Percentiles rank a stretch among this genome's conserved stretches.
phyloP scores from a whole-genome alignment of 192 early-diverging fungal species.

The Martensiomyces pterosporus region DNA sequence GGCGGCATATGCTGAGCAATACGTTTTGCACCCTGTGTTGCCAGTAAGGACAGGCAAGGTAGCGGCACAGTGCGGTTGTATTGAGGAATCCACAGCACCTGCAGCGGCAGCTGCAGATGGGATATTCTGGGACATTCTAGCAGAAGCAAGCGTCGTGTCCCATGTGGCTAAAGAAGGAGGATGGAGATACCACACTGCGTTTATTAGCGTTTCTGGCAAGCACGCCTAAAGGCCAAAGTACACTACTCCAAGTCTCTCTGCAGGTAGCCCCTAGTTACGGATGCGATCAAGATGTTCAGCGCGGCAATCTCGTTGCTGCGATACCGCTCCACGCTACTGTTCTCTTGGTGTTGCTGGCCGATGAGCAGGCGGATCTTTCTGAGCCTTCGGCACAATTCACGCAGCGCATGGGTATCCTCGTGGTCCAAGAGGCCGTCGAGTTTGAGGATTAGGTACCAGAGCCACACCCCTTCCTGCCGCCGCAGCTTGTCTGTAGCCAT shows the following conservation, averaged over 20 bases:
- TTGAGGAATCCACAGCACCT: no score
- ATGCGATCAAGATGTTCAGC: constrained; percentile 34
- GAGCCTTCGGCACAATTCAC: constrained; percentile 36
- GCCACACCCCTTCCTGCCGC: constrained; percentile 27
- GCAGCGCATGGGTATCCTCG: constrained; percentile 34
- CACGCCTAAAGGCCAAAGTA: not conserved
- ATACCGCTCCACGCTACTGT: not conserved
- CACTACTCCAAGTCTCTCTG: constrained; percentile 29
- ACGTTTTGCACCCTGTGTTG: no score
- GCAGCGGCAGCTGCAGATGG: not conserved
- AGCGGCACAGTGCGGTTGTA: no score
- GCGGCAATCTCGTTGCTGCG: constrained; percentile 32
- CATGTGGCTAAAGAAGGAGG: not conserved
- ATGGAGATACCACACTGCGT: not conserved
- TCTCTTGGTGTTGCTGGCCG: constrained; percentile 1
- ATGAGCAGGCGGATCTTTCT: constrained; percentile 11
- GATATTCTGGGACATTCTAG: not conserved
- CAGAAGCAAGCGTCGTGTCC: no score
- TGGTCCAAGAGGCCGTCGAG: constrained; percentile 37
- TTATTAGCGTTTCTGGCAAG: no score
- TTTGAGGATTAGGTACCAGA: constrained; percentile 38
- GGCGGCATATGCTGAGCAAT: no score
- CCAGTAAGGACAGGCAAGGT: no score
- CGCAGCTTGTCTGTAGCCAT: constrained; percentile 18
- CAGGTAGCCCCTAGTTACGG: constrained; percentile 32